Evolutionary conservation across 768 basidiomycete genomes (phyloP), one percentile per base, ranked within the genome.

Genomic region (Agaricus blazei): DNA sequence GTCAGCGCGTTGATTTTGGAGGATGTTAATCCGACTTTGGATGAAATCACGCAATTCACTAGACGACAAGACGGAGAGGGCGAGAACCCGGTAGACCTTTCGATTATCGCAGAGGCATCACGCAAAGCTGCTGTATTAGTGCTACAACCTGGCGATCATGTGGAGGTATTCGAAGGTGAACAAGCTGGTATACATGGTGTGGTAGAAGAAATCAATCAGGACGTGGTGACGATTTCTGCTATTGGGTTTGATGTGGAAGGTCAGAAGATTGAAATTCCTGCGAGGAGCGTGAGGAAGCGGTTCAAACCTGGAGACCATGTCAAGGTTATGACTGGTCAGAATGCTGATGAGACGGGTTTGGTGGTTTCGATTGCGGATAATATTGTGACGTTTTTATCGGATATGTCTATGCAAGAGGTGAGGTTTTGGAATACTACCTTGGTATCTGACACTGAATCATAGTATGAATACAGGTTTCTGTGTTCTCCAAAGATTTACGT

Each of bases 261-360:
- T 0, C 88, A 92, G 67, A 85, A 87, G 66, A 81, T 95, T 53
- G 91, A 94, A 56, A 79, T 95, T 7, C 87, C 90, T 9, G 90
- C 92, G 0, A 78, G 90, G 52, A 89, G 89, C 67, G 94, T 98
- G 3, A 78, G 95, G 63, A 99, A 99, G 72, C 79, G 88, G 43
- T 98, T 99, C 78, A 94, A 93, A 67, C 81, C 93, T 53, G 97
- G 97, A 65, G 96, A 98, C 71, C 97, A 99, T 64, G 93, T 99
- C 71, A 98, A 98, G 72, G 96, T 98, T 55, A 93, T 98, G 86
- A 80, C 86, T 14, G 97, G 97, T 24, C 87, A 93, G 70, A 97
- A 98, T 65, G 82, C 84, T 7, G 92, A 97, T 64, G 95, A 97
- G 70, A 95, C 94, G 3, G 97, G 97, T 74, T 78, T 98, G 63